Base-by-base conservation (phyloP, 306 rosid species). In the Casuarina cunninghamiana region DNA sequence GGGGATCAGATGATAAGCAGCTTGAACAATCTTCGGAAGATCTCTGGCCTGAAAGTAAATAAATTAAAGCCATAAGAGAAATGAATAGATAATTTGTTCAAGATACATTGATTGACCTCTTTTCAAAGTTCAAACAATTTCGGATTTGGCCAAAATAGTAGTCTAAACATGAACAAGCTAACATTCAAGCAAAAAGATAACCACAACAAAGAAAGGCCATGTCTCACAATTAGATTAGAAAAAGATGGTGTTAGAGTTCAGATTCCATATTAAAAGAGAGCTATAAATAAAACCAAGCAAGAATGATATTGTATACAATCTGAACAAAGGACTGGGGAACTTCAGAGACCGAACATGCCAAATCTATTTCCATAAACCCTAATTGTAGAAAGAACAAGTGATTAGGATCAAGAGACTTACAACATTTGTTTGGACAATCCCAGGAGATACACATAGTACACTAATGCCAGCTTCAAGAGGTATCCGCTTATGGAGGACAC, bases 361-460 rank as follows among this genome's bases (percentile, higher is more conserved):
- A 48, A 53, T 53, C 19, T 53, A 53, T 5, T 5, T 1, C 32
- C 5, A 1, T 5, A 53, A 16, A 19, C 21, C 19, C 58, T 53
- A 53, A 53, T 5, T 16, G 58, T n/a, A 53, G 69, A 72, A 63
- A 26, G 32, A 26, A 26, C 32, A 49, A 71, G 72, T 53, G 10
- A 45, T 58, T 38, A 46, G 72, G 62, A n/a, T 26, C 60, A 57
- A 69, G 79, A 76, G 69, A 89, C 97, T 89, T 85, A 92, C 99
- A 70, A 95, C 99, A 84, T 95, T 95, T 72, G 97, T 95, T 6
- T 89, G 97, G 79, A 95, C 99, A 81, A 95, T 79, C 82, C 99
- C 99, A 75, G 99, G 99, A 13, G 99, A 95, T 37, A 90, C 99
- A 73, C 99, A 95, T 66, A 86, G 69, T 32, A 90, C 93, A 75